Conservation (phyloP, 345 rosid genomes). For the Laguncularia racemosa region DNA sequence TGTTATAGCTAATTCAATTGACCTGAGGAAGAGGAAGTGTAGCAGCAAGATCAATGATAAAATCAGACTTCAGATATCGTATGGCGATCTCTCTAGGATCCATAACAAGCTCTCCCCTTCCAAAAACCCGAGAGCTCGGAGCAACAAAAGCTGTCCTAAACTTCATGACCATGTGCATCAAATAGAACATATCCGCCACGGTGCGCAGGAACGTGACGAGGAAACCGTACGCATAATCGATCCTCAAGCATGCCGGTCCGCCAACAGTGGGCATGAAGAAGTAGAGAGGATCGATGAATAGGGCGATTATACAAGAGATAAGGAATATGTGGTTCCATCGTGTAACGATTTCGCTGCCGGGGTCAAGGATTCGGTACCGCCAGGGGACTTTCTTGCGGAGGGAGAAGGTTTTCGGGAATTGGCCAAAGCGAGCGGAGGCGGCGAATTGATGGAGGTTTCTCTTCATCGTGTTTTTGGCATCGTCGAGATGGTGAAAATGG, state of each 20-base stretch:
- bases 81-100: slow-evolving; percentile 54
- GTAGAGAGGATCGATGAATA: slow-evolving; percentile 81
- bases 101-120: slow-evolving; percentile 76
- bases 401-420: slow-evolving; percentile 37
- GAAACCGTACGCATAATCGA: slow-evolving; percentile 40
- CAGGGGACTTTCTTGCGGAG: slow-evolving; percentile 37
- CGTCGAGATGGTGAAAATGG: not conserved
- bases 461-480: slow-evolving; percentile 20
- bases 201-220: slow-evolving; percentile 58
- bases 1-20: not conserved
- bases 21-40: slow-evolving; percentile 94
- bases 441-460: slow-evolving; percentile 28
- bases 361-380: slow-evolving; percentile 59
- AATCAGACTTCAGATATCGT: slow-evolving; percentile 54
- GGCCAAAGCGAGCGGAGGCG: slow-evolving; percentile 28
- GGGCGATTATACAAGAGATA: slow-evolving; percentile 50
- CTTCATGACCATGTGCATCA: slow-evolving; percentile 60
- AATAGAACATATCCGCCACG: slow-evolving; percentile 51
- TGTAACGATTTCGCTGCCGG: slow-evolving; percentile 47
- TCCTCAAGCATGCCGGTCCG: slow-evolving; percentile 42
- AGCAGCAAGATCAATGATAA: slow-evolving; percentile 54
- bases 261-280: slow-evolving; percentile 62
- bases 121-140: slow-evolving; percentile 66
- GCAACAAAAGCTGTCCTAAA: slow-evolving; percentile 66
- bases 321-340: slow-evolving; percentile 78